phyloP scores from a whole-genome alignment of 2,329 filamentous ascomycete species.

The Tolypocladium pustulatum region DNA sequence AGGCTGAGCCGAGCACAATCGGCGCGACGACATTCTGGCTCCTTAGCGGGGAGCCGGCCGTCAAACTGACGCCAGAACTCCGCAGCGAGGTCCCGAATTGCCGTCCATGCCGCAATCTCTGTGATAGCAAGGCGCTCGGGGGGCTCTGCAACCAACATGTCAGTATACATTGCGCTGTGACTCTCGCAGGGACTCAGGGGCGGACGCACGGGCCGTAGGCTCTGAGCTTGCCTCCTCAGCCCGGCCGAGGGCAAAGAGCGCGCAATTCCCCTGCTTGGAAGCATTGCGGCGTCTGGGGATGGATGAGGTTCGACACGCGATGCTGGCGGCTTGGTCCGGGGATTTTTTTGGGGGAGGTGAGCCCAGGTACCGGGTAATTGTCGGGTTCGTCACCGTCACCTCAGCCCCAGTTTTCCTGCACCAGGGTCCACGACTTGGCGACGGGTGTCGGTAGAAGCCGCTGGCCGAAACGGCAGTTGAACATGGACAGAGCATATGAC shows the following conservation, averaged over 20 bases:
- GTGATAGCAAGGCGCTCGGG: slow-evolving; percentile 13
- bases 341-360: slow-evolving; percentile 17
- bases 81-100: slow-evolving; percentile 23
- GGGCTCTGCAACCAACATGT: slow-evolving; percentile 9
- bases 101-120: slow-evolving; percentile 21
- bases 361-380: slow-evolving; percentile 27
- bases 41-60: slow-evolving; percentile 12
- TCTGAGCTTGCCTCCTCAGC: slow-evolving; percentile 17
- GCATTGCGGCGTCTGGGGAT: slow-evolving; percentile 23
- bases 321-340: slow-evolving; percentile 7
- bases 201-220: slow-evolving; percentile 8
- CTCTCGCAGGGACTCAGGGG: neutral
- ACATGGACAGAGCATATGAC: neutral
- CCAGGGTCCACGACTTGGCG: neutral
- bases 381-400: slow-evolving; percentile 12
- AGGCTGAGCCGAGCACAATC: slow-evolving; percentile 18
- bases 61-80: slow-evolving; percentile 9
- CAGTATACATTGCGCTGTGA: slow-evolving; percentile 6
- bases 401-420: neutral
- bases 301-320: neutral
- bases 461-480: neutral
- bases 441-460: neutral
- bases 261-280: slow-evolving; percentile 33
- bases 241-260: slow-evolving; percentile 25
- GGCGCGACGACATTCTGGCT: slow-evolving; percentile 13